Evolutionary conservation across 2,329 filamentous ascomycete genomes (phyloP).

Genomic region (Chalaropsis thielavioides): DNA sequence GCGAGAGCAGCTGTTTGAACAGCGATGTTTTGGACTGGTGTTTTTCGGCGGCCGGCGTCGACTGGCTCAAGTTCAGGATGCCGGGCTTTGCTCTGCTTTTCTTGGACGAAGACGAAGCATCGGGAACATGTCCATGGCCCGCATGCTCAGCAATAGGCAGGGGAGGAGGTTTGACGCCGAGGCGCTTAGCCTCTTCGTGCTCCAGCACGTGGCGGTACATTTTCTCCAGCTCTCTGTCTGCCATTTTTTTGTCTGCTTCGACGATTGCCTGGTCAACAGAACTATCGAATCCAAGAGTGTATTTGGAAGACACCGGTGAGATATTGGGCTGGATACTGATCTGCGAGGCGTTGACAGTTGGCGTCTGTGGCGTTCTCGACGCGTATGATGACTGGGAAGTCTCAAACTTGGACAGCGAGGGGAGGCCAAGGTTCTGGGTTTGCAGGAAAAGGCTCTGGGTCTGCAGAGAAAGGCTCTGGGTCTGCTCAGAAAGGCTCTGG

Average conservation of each 20-base stretch:
- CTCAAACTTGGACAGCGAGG: not conserved
- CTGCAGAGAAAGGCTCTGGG: conserved; percentile 9
- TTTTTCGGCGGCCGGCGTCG: conserved; percentile 30
- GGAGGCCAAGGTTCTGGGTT: conserved; percentile 12
- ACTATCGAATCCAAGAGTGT: conserved; percentile 46
- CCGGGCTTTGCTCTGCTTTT: conserved; percentile 37
- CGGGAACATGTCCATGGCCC: not conserved
- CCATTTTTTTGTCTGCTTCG: conserved; percentile 56
- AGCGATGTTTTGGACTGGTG: conserved; percentile 43
- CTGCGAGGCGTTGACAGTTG: conserved; percentile 19
- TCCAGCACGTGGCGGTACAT: conserved; percentile 89
- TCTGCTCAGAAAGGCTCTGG: conserved; percentile 10
- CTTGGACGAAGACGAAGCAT: conserved; percentile 24
- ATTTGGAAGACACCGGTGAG: conserved; percentile 28
- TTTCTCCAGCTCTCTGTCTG: conserved; percentile 71
- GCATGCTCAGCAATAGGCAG: conserved; percentile 10
- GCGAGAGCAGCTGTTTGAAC: conserved; percentile 47
- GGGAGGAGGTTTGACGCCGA: conserved; percentile 28
- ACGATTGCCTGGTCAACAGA: conserved; percentile 67
- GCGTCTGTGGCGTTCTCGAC: conserved; percentile 20
- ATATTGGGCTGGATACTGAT: conserved; percentile 21
- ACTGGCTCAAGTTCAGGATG: conserved; percentile 33
- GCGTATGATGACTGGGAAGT: conserved; percentile 11
- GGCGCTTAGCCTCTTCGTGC: conserved; percentile 57
- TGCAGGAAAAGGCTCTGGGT: conserved; percentile 13